Percentiles rank a stretch among this genome's conserved stretches.
These are phyloP conservation scores for Phlyctochytrium planicorne DNA, from an alignment of 192 early-diverging fungal species.

Conservation along the genomic window DNA sequence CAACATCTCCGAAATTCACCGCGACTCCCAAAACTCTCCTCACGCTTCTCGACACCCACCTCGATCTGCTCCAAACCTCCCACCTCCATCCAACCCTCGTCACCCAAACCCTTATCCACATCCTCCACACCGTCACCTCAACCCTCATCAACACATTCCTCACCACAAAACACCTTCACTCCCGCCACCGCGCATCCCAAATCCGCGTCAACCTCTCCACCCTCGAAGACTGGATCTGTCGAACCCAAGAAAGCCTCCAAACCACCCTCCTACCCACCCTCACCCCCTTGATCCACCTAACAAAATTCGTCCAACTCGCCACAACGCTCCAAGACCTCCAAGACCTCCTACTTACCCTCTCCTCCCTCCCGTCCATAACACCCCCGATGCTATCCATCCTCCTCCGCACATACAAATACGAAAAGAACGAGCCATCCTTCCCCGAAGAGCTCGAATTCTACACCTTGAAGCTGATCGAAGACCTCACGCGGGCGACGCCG, in stretches of 20 bases:
- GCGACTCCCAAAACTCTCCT: slow-evolving; percentile 69
- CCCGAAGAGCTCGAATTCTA: slow-evolving; percentile 75
- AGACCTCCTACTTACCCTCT: slow-evolving; percentile 71
- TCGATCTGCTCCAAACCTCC: slow-evolving; percentile 69
- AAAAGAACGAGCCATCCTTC: slow-evolving; percentile 76
- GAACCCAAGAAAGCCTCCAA: slow-evolving; percentile 14
- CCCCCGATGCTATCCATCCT: slow-evolving; percentile 68
- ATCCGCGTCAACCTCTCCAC: slow-evolving; percentile 80
- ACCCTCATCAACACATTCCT: slow-evolving; percentile 88
- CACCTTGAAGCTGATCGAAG: slow-evolving; percentile 69
- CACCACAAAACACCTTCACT: slow-evolving; percentile 67
- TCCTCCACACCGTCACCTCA: slow-evolving; percentile 74
- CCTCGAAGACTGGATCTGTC: slow-evolving; percentile 83
- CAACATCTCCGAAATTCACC: slow-evolving; percentile 10
- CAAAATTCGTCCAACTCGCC: slow-evolving; percentile 79
- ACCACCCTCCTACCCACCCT: slow-evolving; percentile 35
- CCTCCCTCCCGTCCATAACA: slow-evolving; percentile 50
- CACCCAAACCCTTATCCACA: slow-evolving; percentile 69
- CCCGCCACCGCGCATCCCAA: slow-evolving; percentile 78
- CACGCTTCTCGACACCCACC: slow-evolving; percentile 64
- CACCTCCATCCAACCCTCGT: slow-evolving; percentile 74
- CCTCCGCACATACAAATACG: slow-evolving; percentile 81
- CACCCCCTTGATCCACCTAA: slow-evolving; percentile 73
- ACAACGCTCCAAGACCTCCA: slow-evolving; percentile 71
- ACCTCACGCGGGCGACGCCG: slow-evolving; percentile 21